Evolutionary conservation across 495 filamentous ascomycete species (phyloP), one percentile per base, ranked within the genome.

Genomic region (Monascus purpureus): DNA sequence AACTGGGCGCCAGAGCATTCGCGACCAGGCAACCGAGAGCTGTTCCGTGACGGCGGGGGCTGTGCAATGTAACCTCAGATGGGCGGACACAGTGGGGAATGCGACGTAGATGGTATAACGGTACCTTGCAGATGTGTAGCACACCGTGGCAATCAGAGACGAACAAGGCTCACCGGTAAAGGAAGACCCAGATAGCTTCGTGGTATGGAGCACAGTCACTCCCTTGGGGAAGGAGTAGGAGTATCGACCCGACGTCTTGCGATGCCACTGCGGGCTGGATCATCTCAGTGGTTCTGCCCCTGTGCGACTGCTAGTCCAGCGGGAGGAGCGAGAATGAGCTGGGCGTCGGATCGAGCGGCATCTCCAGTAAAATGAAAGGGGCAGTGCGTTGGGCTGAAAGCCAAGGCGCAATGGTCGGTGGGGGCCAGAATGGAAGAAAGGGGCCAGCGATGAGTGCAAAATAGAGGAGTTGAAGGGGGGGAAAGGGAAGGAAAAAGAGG

Each of bases 291-390:
- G 19, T 39, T 39, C 36, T 39, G 41, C 33, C 36, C 33, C 41
- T 39, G 33, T 15, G 36, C 32, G 18, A 39, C 8, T 43, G 13
- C 9, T 24, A 41, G 32, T 36, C 29, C 36, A 43, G 35, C 29
- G 14, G 23, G 26, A 26, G 31, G 29, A 19, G 36, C 29, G 29
- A 43, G 32, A 36, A 43, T 32, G 18, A 43, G 33, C 33, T 32
- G 25, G 27, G 33, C 5, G 13, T 39, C 32, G 29, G 32, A 43
- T 43, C 25, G 41, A 39, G 41, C 41, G 41, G 36, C 33, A 39
- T 39, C 37, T 40, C 37, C 29, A 17, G 12, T 39, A 29, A 40
- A 39, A 39, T 43, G 36, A 43, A 43, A 39, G 33, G 41, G 41
- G 32, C 27, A 43, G 41, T 39, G 37, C 38, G 22, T 39, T 29